These are phyloP conservation scores for Chlorella variabilis DNA, from an alignment of 163 green algal species.

Conservation along the genomic window DNA sequence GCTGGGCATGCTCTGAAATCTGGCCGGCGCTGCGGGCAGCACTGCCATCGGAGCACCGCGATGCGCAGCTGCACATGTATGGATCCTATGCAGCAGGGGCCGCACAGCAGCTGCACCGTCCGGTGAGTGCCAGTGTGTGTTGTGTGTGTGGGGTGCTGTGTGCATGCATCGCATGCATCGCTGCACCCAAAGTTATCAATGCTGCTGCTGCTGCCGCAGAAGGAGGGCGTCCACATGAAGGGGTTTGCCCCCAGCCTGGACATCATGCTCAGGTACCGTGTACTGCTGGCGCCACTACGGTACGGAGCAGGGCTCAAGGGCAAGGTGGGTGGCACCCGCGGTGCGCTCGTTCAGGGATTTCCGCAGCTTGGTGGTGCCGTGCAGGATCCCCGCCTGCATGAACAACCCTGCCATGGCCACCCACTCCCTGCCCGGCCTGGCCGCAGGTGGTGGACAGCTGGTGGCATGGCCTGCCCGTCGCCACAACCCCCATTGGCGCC, in stretches of 20 bases:
- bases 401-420: slow-evolving; percentile 23
- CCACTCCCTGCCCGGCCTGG: slow-evolving; percentile 41
- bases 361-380: not conserved
- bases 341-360: no score
- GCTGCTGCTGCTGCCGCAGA: slow-evolving; percentile 29
- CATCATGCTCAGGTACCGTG: slow-evolving; percentile 55
- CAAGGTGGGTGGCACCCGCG: not conserved
- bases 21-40: slow-evolving; percentile 56
- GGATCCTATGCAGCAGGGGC: slow-evolving; percentile 50
- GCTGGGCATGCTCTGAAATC: slow-evolving; percentile 57
- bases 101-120: slow-evolving; percentile 50
- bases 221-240: slow-evolving; percentile 48
- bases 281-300: slow-evolving; percentile 63
- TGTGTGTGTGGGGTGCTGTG: not conserved
- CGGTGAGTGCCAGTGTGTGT: slow-evolving; percentile 16
- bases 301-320: slow-evolving; percentile 57
- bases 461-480: slow-evolving; percentile 61
- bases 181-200: no score
- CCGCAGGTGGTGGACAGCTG: slow-evolving; percentile 72
- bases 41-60: slow-evolving; percentile 24
- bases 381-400: not conserved
- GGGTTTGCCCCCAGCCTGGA: slow-evolving; percentile 60
- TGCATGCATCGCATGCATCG: not conserved
- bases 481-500: slow-evolving; percentile 64
- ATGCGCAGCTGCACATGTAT: slow-evolving; percentile 66